These are phyloP conservation scores for Polyplosphaeria fusca DNA, from an alignment of 495 filamentous ascomycete species.

Conservation along the genomic window DNA sequence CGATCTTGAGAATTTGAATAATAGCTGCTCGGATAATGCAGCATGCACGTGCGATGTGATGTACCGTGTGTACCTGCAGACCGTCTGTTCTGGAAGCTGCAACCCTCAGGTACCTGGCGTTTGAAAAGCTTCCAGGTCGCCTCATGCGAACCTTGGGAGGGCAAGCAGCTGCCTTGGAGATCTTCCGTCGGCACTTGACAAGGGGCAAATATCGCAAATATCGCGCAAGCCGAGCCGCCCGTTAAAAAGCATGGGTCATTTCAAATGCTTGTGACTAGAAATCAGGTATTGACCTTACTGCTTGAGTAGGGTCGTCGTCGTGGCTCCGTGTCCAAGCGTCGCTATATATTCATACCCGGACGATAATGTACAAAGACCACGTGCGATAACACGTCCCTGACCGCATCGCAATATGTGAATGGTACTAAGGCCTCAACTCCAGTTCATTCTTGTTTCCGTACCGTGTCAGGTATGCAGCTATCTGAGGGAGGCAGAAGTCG, in stretches of 20 bases:
- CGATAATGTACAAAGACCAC: background rate
- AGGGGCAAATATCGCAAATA: too few species aligned
- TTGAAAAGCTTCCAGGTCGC: background rate
- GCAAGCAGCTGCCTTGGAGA: too few species aligned
- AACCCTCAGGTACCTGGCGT: background rate
- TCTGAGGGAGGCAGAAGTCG: constrained; percentile 36
- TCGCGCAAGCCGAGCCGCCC: too few species aligned
- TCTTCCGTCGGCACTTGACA: too few species aligned
- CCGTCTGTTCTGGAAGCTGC: too few species aligned
- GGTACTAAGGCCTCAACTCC: background rate
- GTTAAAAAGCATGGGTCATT: too few species aligned
- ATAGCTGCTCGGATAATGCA: background rate
- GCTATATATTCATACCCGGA: background rate
- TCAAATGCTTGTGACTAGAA: too few species aligned
- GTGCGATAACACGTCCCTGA: background rate
- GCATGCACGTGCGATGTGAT: background rate
- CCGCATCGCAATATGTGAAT: background rate
- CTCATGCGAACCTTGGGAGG: too few species aligned
- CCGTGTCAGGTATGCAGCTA: constrained; percentile 28
- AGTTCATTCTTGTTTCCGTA: constrained; percentile 13
- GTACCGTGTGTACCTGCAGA: background rate
- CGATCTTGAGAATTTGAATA: too few species aligned
- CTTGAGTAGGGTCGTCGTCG: too few species aligned
- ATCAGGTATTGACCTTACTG: too few species aligned
- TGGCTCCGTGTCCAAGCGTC: background rate